Conservation (phyloP, 1,284 basidiomycete genomes). For the Ceratobasidium sp. region DNA sequence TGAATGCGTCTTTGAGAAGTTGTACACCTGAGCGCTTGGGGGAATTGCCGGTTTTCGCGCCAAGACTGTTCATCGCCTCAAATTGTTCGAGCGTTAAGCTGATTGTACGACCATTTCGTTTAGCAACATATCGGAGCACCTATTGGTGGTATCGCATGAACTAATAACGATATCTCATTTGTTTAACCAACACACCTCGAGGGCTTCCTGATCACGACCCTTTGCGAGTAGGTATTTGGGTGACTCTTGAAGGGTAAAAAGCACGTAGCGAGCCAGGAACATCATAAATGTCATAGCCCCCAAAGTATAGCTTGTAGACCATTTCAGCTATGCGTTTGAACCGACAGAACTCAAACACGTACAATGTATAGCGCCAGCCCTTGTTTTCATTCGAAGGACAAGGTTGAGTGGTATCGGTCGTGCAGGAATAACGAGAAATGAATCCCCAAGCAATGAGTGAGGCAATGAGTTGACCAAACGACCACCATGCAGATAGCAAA, state of each 20-base stretch:
- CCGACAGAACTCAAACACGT: constrained; percentile 49
- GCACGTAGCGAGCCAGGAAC: constrained; percentile 60
- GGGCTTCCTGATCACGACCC: constrained; percentile 67
- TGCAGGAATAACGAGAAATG: constrained; percentile 64
- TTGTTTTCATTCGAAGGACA: constrained; percentile 63
- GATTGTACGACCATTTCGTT: constrained; percentile 62
- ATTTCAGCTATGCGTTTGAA: constrained; percentile 19
- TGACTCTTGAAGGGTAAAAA: constrained; percentile 67
- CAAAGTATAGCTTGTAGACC: constrained; percentile 54
- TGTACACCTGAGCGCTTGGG: constrained; percentile 52
- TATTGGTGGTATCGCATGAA: constrained; percentile 50
- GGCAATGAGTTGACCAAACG: constrained; percentile 66
- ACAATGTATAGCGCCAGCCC: constrained; percentile 73
- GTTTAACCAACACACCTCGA: constrained; percentile 56
- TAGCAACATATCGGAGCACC: constrained; percentile 64
- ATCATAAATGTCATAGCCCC: constrained; percentile 62
- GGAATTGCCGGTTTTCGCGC: constrained; percentile 50
- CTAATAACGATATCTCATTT: constrained; percentile 13
- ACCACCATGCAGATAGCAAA: constrained; percentile 74
- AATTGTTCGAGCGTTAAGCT: constrained; percentile 62
- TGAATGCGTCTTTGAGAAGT: constrained; percentile 58
- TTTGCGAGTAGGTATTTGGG: constrained; percentile 69
- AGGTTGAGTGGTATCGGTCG: constrained; percentile 51
- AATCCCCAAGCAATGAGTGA: constrained; percentile 64
- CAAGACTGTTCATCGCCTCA: constrained; percentile 52